Conservation (phyloP, 2,329 filamentous ascomycete genomes). For the Colletotrichum acutatum region DNA sequence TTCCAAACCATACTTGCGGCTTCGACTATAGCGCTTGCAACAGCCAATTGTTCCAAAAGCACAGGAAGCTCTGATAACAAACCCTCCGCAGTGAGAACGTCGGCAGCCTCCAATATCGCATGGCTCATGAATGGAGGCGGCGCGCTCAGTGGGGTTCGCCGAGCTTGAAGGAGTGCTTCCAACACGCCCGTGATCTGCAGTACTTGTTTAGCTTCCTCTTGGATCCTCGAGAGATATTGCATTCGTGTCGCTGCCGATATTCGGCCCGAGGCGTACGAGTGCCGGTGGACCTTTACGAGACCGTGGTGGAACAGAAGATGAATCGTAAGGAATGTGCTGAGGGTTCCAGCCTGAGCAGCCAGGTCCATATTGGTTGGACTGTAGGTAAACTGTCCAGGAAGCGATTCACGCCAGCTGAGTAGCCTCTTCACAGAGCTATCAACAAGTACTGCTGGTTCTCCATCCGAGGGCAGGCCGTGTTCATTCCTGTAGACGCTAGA, state of each 20-base stretch:
- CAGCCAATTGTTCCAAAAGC: slow-evolving; percentile 64
- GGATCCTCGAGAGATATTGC: slow-evolving; percentile 59
- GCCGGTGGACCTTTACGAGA: slow-evolving; percentile 73
- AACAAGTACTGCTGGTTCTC: slow-evolving; percentile 47
- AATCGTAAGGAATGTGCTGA: slow-evolving; percentile 70
- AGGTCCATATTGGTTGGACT: slow-evolving; percentile 66
- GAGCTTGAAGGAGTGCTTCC: slow-evolving; percentile 48
- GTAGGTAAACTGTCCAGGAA: slow-evolving; percentile 67
- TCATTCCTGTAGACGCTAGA: slow-evolving; percentile 60
- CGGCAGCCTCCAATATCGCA: slow-evolving; percentile 71
- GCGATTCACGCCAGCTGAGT: slow-evolving; percentile 65
- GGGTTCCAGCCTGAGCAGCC: slow-evolving; percentile 62
- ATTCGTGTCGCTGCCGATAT: slow-evolving; percentile 53
- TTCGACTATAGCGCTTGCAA: slow-evolving; percentile 64
- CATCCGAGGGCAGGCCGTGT: background rate
- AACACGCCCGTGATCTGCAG: slow-evolving; percentile 58
- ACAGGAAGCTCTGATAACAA: slow-evolving; percentile 60
- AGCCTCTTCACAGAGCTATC: slow-evolving; percentile 61
- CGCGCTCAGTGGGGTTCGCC: slow-evolving; percentile 49
- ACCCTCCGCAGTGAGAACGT: slow-evolving; percentile 73
- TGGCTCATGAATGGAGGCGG: slow-evolving; percentile 73
- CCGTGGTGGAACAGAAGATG: slow-evolving; percentile 75
- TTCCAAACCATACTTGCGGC: slow-evolving; percentile 70
- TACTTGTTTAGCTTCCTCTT: slow-evolving; percentile 63
- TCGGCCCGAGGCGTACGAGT: slow-evolving; percentile 55